phyloP scores from a whole-genome alignment of 495 filamentous ascomycete genomes.

The Niebla homalea region DNA sequence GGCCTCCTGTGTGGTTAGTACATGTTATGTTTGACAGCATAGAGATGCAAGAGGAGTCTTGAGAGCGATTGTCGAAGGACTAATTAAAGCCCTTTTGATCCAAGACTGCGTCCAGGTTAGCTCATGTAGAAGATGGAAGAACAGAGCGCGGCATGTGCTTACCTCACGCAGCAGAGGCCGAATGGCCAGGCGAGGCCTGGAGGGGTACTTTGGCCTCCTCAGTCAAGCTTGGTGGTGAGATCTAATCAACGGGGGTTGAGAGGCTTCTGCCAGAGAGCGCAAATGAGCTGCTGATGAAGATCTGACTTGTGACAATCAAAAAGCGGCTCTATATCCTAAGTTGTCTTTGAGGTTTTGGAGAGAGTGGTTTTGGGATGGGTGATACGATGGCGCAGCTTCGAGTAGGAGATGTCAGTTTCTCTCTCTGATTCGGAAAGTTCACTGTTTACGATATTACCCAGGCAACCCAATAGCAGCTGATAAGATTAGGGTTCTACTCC shows the following conservation, averaged over 20 bases:
- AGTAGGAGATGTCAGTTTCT: no score
- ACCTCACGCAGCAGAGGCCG: slow-evolving; percentile 70
- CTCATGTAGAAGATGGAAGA: not conserved
- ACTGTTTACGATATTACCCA: not conserved
- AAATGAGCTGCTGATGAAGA: not conserved
- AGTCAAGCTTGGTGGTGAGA: no score
- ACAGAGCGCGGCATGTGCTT: slow-evolving; percentile 10
- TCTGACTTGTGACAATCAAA: not conserved
- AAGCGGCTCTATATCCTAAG: no score
- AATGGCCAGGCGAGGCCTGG: slow-evolving; percentile 45
- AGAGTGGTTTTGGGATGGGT: not conserved
- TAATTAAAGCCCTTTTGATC: slow-evolving; percentile 35
- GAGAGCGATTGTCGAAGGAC: slow-evolving; percentile 39
- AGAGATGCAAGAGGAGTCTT: slow-evolving; percentile 48
- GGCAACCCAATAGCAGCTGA: not conserved
- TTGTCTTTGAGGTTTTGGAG: not conserved
- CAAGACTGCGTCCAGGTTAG: slow-evolving; percentile 33
- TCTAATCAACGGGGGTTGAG: no score
- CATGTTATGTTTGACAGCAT: slow-evolving; percentile 67
- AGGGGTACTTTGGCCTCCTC: no score
- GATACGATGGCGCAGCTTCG: no score
- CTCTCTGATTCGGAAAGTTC: no score
- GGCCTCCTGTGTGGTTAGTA: slow-evolving; percentile 55
- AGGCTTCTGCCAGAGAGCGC: no score
- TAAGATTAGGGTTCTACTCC: no score